Percentiles rank a stretch among this genome's conserved stretches.
phyloP scores from a whole-genome alignment of 2,329 filamentous ascomycete genomes.

The Claviceps purpurea region DNA sequence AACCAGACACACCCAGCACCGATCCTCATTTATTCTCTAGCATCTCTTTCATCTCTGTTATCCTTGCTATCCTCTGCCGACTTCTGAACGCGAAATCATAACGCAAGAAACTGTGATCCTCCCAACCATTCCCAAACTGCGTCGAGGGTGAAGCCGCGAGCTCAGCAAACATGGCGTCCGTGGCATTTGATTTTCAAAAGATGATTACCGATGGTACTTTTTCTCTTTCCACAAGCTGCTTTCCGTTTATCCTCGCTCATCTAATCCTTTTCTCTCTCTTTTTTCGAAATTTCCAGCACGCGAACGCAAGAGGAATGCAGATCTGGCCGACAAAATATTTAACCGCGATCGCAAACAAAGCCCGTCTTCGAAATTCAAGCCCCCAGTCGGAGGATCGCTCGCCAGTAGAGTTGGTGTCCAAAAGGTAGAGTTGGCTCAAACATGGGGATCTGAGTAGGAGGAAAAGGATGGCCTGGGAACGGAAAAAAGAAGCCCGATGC shows the following conservation, averaged over 20 bases:
- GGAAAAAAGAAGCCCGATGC: background rate
- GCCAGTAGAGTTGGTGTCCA: constrained; percentile 60
- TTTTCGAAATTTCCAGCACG: constrained; percentile 32
- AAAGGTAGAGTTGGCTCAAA: constrained; percentile 37
- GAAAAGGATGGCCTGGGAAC: background rate
- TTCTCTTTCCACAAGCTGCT: background rate
- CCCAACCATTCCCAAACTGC: background rate
- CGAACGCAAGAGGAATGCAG: constrained; percentile 57
- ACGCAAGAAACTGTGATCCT: too few species aligned
- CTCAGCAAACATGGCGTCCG: constrained; percentile 24
- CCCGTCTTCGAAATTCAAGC: constrained; percentile 36
- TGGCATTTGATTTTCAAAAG: constrained; percentile 38
- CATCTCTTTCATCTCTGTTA: too few species aligned
- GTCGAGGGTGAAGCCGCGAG: background rate
- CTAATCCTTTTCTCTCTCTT: background rate
- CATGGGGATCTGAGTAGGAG: background rate
- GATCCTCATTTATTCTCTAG: too few species aligned
- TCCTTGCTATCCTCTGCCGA: too few species aligned
- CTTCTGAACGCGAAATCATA: too few species aligned
- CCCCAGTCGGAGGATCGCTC: constrained; percentile 39
- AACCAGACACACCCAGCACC: too few species aligned
- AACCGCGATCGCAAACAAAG: constrained; percentile 45
- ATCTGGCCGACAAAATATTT: constrained; percentile 60
- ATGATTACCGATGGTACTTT: constrained; percentile 38
- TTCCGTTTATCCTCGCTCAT: background rate